These are phyloP conservation scores for Daldinia sp. DNA, from an alignment of 2,329 filamentous ascomycete species.

Conservation along the genomic window DNA sequence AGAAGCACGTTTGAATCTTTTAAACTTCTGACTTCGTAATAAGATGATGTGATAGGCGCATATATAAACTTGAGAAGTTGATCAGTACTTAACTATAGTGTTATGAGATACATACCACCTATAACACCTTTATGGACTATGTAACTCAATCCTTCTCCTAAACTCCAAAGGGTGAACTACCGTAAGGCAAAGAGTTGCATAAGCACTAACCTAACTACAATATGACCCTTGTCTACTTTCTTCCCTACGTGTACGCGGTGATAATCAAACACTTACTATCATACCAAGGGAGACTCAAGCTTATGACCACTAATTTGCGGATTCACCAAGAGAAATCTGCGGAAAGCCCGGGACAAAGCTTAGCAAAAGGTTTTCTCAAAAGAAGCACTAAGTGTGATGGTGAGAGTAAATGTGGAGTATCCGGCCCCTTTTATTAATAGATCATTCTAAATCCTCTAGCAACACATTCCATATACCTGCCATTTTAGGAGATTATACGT, in stretches of 20 bases:
- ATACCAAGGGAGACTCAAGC: background rate
- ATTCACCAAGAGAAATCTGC: background rate
- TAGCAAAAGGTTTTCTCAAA: background rate
- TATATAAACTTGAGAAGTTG: background rate
- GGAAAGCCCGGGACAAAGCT: background rate
- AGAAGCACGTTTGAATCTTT: background rate
- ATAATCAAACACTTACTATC: background rate
- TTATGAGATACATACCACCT: background rate
- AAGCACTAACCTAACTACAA: background rate
- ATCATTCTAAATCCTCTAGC: slow-evolving; percentile 25
- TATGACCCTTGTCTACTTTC: background rate
- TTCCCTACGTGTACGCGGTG: background rate
- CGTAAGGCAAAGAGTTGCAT: background rate
- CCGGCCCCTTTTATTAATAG: slow-evolving; percentile 24
- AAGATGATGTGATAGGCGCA: background rate
- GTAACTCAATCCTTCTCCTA: background rate
- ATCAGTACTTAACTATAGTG: background rate
- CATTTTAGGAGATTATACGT: background rate
- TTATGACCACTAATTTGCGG: background rate
- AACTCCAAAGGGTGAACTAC: background rate
- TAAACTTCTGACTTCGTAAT: background rate
- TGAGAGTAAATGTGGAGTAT: slow-evolving; percentile 2
- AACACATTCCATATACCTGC: slow-evolving; percentile 13
- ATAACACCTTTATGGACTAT: background rate
- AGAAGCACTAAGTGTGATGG: slow-evolving; percentile 12